Evolutionary conservation across 345 rosid genomes (phyloP).

Genomic region (Microthlaspi erraticum): DNA sequence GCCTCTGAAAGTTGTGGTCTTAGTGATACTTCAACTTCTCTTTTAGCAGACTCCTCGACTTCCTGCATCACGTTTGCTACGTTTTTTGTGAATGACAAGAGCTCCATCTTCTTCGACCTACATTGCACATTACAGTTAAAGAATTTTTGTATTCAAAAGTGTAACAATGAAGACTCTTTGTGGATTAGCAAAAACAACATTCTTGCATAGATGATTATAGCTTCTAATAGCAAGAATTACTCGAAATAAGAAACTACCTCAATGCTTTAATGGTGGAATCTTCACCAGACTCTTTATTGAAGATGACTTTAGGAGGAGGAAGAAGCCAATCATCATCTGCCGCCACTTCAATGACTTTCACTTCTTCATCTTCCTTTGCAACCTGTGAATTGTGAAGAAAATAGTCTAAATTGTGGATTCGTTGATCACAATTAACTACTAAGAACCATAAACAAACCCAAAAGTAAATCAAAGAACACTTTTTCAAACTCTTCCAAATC

Average conservation of each 20-base stretch:
- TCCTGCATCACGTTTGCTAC: constrained; percentile 58
- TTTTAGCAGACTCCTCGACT: constrained; percentile 56
- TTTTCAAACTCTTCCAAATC: not conserved
- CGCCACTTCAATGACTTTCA: constrained; percentile 46
- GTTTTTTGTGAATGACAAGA: constrained; percentile 59
- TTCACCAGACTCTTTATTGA: constrained; percentile 47
- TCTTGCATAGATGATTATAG: not conserved
- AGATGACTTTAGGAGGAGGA: constrained; percentile 61
- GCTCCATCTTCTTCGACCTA: constrained; percentile 80
- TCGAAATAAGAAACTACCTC: constrained; percentile 52
- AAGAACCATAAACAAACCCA: not conserved
- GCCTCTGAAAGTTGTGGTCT: constrained; percentile 44
- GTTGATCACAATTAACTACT: not conserved
- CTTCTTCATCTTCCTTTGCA: constrained; percentile 44
- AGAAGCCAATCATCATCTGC: constrained; percentile 79
- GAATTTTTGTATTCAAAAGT: not conserved
- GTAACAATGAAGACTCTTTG: not conserved
- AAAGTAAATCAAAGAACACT: constrained; percentile 17
- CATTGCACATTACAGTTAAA: constrained; percentile 16
- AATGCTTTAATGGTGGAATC: constrained; percentile 65
- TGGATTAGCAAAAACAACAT: not conserved
- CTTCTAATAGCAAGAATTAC: not conserved
- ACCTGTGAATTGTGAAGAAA: constrained; percentile 11
- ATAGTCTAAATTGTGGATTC: not conserved
- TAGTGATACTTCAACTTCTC: constrained; percentile 43